Evolutionary conservation across 2,329 filamentous ascomycete genomes (phyloP).

Genomic region (Emergomyces orientalis): DNA sequence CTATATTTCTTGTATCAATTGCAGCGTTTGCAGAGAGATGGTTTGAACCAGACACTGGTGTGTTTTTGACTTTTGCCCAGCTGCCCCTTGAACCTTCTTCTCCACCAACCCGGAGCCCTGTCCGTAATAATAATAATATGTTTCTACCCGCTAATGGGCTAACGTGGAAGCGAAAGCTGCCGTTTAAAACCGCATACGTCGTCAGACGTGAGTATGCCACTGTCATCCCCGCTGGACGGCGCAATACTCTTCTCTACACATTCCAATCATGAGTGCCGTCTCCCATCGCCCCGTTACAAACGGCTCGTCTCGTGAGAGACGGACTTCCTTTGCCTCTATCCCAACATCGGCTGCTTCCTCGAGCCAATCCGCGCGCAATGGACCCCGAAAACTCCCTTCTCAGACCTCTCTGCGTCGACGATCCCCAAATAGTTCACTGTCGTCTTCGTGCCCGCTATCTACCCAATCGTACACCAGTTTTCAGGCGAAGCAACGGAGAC

Average conservation of each 20-base stretch:
- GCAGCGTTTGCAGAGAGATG: not conserved
- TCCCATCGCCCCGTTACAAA: slow-evolving; percentile 33
- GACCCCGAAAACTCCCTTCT: slow-evolving; percentile 49
- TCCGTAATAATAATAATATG: not conserved
- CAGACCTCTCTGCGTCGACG: slow-evolving; percentile 48
- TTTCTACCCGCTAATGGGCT: not conserved
- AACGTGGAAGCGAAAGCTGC: not conserved
- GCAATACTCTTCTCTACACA: slow-evolving; percentile 13
- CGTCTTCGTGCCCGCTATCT: slow-evolving; percentile 32
- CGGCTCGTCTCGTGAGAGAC: slow-evolving; percentile 31
- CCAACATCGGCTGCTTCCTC: slow-evolving; percentile 37
- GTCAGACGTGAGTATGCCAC: slow-evolving; percentile 8
- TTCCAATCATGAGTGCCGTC: slow-evolving; percentile 27
- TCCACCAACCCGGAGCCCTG: not conserved
- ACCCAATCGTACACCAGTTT: slow-evolving; percentile 20
- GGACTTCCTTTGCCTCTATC: slow-evolving; percentile 57
- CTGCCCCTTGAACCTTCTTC: slow-evolving; percentile 9
- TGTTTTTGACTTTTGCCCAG: slow-evolving; percentile 1
- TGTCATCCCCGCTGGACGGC: slow-evolving; percentile 12
- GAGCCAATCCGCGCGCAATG: slow-evolving; percentile 38
- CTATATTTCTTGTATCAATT: not conserved
- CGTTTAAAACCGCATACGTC: not conserved
- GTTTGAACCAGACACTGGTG: not conserved
- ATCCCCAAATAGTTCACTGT: slow-evolving; percentile 40
- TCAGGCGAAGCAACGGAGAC: slow-evolving; percentile 23